Conservation (phyloP, 2,329 filamentous ascomycete genomes). For the Metarhizium rileyi region DNA sequence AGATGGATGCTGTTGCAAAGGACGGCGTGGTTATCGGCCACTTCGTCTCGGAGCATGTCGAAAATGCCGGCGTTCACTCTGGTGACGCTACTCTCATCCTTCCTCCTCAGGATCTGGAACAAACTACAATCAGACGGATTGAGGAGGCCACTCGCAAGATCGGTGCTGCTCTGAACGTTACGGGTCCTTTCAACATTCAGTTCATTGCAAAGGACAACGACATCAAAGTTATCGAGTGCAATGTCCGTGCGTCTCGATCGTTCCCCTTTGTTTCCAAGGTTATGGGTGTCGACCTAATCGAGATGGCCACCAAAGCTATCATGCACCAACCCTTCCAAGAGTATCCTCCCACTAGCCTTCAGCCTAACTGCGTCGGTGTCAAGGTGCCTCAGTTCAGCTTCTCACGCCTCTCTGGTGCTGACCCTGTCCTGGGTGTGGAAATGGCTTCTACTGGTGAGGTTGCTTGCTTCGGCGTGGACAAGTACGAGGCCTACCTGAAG, state of each 20-base stretch:
- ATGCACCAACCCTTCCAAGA: conserved; percentile 71
- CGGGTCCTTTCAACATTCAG: conserved; percentile 96
- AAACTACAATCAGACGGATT: conserved; percentile 81
- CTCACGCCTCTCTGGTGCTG: conserved; percentile 89
- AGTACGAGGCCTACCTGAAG: conserved; percentile 97
- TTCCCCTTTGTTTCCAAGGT: conserved; percentile 99
- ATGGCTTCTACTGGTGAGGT: conserved; percentile 99
- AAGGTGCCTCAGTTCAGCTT: conserved; percentile 99
- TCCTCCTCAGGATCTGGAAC: conserved; percentile 85
- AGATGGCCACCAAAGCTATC: conserved; percentile 97
- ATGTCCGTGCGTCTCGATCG: conserved; percentile 88
- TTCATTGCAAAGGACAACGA: conserved; percentile 99
- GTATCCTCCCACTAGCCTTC: conserved; percentile 70
- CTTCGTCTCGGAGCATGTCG: conserved; percentile 97
- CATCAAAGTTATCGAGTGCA: conserved; percentile 99
- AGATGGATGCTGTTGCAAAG: conserved; percentile 95
- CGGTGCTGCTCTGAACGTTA: conserved; percentile 85
- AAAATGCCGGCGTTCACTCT: conserved; percentile 97
- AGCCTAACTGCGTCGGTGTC: conserved; percentile 79
- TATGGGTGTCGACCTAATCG: conserved; percentile 94
- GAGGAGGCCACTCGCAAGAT: conserved; percentile 95
- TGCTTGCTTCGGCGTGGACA: conserved; percentile 88
- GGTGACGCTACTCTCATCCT: conserved; percentile 94
- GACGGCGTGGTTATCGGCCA: conserved; percentile 86
- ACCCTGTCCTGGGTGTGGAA: conserved; percentile 93